Conservation (phyloP, 1,139 yeast genomes). For the Hemisphaericaspora xylofermentans region DNA sequence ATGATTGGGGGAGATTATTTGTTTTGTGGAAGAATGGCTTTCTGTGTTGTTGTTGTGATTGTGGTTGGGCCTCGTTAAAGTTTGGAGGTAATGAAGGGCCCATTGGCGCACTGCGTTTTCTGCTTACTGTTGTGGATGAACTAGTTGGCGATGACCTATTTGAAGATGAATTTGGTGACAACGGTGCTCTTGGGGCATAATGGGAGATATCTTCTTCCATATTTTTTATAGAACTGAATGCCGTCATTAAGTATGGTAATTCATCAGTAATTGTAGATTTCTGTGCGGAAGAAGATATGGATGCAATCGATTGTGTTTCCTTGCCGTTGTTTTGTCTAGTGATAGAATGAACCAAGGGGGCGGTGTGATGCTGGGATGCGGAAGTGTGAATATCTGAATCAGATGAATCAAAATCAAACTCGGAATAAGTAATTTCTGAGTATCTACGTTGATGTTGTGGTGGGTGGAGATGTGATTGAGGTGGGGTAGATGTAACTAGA, state of each 20-base stretch:
- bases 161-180: background rate
- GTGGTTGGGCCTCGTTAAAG: background rate
- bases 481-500: conserved; percentile 5
- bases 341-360: conserved; percentile 44
- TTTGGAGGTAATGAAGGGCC: conserved; percentile 1
- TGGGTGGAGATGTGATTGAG: conserved; percentile 3
- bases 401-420: conserved; percentile 4
- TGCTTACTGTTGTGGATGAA: conserved; percentile 2
- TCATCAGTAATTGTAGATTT: conserved; percentile 54
- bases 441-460: background rate
- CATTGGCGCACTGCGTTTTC: background rate
- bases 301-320: conserved; percentile 21
- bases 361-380: conserved; percentile 25
- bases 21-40: conserved; percentile 23
- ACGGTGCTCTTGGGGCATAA: conserved; percentile 13
- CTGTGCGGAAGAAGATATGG: conserved; percentile 22
- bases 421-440: background rate
- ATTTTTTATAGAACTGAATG: conserved; percentile 54
- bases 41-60: background rate
- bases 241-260: conserved; percentile 55
- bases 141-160: background rate
- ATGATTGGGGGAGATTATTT: conserved; percentile 30
- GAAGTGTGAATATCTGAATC: conserved; percentile 4
- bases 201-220: conserved; percentile 50
- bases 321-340: conserved; percentile 27